Evolutionary conservation across 441 rosid species (phyloP), one percentile per base, ranked within the genome.

Genomic region (Aleurites moluccanus): DNA sequence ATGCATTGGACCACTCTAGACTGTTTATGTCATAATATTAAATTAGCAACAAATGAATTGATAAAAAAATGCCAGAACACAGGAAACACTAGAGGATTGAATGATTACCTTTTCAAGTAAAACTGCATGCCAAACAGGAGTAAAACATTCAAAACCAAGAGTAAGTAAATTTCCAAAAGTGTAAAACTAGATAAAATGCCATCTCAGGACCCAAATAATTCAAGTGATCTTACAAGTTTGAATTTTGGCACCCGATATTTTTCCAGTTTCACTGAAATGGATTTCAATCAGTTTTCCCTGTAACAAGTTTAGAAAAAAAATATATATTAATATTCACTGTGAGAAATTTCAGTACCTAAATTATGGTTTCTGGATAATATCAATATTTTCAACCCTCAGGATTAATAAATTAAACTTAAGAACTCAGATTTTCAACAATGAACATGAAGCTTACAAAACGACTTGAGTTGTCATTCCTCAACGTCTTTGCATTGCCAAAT

Each of bases 201-300:
- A 73, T 55, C 65, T 52, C n/a, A 64, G 49, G 63, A 27, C 21
- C 71, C 66, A 67, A 69, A 62, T 40, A 50, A 45, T 35, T 65
- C 70, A 71, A 81, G 71, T 42, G 69, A 73, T 80, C 98, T 92
- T 90, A 96, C 98, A 96, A 56, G 99, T 96, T 85, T 96, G 98
- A 83, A 96, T 87, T 81, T 88, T 91, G 76, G 99, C 99, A 78
- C 98, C 98, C 27, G 98, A 92, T 81, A 96, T 92, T 87, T 92
- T 96, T 81, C 99, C 99, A 70, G 88, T 91, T 73, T 94, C 98
- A 78, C 99, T 94, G 79, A 96, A 96, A 82, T 93, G 92, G 75
- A 96, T 96, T 84, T 94, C 98, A 77, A 93, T 96, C 84, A 96
- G 82, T 84, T 96, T 96, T 75, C 99, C 99, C 99, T 96, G 89